Conservation (phyloP, 2,329 filamentous ascomycete genomes). For the Trichoderma sp. region DNA sequence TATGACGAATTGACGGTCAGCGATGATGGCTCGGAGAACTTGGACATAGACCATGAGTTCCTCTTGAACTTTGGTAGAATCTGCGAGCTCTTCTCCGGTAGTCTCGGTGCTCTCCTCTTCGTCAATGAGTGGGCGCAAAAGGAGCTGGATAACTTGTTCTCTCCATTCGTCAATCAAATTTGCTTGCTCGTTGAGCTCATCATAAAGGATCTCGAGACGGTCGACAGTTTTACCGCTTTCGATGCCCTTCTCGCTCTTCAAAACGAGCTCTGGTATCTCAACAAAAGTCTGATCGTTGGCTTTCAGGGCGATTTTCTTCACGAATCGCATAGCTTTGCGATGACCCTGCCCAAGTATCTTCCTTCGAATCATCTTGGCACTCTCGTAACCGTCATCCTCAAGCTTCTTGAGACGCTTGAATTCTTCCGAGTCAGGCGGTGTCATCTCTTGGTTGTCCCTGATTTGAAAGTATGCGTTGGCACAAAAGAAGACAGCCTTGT, state of each 20-base stretch:
- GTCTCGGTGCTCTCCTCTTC: conserved; percentile 72
- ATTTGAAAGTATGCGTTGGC: conserved; percentile 84
- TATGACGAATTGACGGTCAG: conserved; percentile 76
- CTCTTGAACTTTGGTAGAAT: conserved; percentile 85
- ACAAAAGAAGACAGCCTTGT: conserved; percentile 81
- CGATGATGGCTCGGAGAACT: conserved; percentile 70
- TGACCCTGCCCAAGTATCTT: conserved; percentile 68
- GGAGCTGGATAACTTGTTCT: conserved; percentile 67
- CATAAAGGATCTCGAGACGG: conserved; percentile 64
- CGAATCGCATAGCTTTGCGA: conserved; percentile 47
- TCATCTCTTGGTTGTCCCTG: conserved; percentile 67
- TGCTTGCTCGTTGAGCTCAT: conserved; percentile 71
- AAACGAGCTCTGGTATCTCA: conserved; percentile 58
- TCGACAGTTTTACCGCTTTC: conserved; percentile 70
- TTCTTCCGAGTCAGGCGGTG: conserved; percentile 65
- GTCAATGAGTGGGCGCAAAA: conserved; percentile 77
- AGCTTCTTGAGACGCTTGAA: conserved; percentile 66
- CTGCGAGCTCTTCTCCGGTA: conserved; percentile 87
- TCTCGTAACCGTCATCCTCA: conserved; percentile 74
- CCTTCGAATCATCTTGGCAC: conserved; percentile 73
- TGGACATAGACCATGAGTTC: conserved; percentile 86
- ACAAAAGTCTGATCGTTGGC: conserved; percentile 57
- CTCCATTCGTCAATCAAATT: conserved; percentile 73
- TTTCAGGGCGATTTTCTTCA: conserved; percentile 61
- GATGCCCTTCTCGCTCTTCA: conserved; percentile 63